Percentiles rank a stretch among this genome's conserved stretches.
These are phyloP conservation scores for Fonsecaea erecta DNA, from an alignment of 2,329 filamentous ascomycete genomes.

Conservation along the genomic window DNA sequence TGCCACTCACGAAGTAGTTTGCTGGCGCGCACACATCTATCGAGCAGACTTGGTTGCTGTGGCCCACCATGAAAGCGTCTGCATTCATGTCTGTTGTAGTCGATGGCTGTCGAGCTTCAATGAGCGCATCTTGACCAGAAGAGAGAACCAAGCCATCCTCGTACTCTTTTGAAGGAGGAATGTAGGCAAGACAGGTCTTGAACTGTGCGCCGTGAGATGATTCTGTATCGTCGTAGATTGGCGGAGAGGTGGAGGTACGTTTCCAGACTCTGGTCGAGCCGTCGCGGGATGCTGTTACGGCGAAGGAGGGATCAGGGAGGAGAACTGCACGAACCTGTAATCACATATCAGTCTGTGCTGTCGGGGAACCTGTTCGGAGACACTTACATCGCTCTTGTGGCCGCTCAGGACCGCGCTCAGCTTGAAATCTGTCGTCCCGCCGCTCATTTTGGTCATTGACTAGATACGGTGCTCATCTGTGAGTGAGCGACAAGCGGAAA, in stretches of 20 bases:
- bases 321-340: constrained; percentile 80
- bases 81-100: constrained; percentile 73
- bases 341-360: constrained; percentile 34
- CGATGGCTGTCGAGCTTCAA: constrained; percentile 80
- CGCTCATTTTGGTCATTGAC: constrained; percentile 22
- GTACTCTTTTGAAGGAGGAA: constrained; percentile 69
- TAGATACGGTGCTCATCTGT: constrained; percentile 5
- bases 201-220: constrained; percentile 80
- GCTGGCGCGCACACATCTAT: constrained; percentile 77
- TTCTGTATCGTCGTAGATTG: constrained; percentile 76
- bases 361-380: constrained; percentile 23
- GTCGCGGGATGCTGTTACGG: constrained; percentile 89
- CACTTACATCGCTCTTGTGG: constrained; percentile 85
- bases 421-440: constrained; percentile 56
- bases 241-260: constrained; percentile 66
- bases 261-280: constrained; percentile 88
- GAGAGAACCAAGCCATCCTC: constrained; percentile 83
- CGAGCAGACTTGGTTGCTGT: constrained; percentile 84
- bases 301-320: constrained; percentile 72
- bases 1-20: constrained; percentile 80
- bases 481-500: neutral
- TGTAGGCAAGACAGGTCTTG: constrained; percentile 81
- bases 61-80: constrained; percentile 83
- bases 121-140: constrained; percentile 87
- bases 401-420: constrained; percentile 86